These are phyloP conservation scores for Nicotiana obtusifolia DNA, from an alignment of 257 asterid species.

Conservation along the genomic window DNA sequence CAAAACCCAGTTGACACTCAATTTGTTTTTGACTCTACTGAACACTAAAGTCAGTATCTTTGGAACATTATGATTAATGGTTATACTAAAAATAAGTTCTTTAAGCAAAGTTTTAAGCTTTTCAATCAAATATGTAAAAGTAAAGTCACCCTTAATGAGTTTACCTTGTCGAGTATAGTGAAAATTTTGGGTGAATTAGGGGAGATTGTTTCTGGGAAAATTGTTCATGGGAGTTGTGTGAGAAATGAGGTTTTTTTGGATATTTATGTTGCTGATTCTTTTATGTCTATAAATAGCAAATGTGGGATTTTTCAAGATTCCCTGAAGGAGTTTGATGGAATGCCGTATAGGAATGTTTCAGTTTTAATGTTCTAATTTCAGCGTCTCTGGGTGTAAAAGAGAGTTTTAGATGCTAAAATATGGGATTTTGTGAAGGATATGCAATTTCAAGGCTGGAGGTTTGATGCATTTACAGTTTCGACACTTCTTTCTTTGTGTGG, in stretches of 20 bases:
- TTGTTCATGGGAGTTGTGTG: conserved; percentile 39
- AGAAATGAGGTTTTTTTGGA: conserved; percentile 42
- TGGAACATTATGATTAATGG: conserved; percentile 56
- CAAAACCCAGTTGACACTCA: conserved; percentile 27
- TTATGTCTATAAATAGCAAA: conserved; percentile 48
- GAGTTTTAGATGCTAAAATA: conserved; percentile 11
- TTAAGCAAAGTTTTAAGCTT: conserved; percentile 32
- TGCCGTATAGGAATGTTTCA: conserved; percentile 41
- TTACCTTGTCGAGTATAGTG: conserved; percentile 41
- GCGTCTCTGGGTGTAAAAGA: conserved; percentile 27
- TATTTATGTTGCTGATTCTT: conserved; percentile 50
- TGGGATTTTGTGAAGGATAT: conserved; percentile 45
- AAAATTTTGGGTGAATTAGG: conserved; percentile 38
- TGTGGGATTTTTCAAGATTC: conserved; percentile 35
- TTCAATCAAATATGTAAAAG: conserved; percentile 39
- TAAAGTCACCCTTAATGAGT: conserved; percentile 37
- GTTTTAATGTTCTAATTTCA: conserved; percentile 52
- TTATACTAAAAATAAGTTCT: conserved; percentile 34
- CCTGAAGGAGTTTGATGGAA: conserved; percentile 54
- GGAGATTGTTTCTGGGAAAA: conserved; percentile 32
- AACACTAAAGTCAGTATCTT: conserved; percentile 34
- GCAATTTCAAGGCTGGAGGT: conserved; percentile 44
- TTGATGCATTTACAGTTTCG: conserved; percentile 46
- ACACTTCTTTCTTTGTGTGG: conserved; percentile 42
- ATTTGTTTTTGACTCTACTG: conserved; percentile 31